Percentiles rank a stretch among this genome's conserved stretches.
These are phyloP conservation scores for Exophiala bonariae DNA, from an alignment of 2,329 filamentous ascomycete genomes.

Conservation along the genomic window DNA sequence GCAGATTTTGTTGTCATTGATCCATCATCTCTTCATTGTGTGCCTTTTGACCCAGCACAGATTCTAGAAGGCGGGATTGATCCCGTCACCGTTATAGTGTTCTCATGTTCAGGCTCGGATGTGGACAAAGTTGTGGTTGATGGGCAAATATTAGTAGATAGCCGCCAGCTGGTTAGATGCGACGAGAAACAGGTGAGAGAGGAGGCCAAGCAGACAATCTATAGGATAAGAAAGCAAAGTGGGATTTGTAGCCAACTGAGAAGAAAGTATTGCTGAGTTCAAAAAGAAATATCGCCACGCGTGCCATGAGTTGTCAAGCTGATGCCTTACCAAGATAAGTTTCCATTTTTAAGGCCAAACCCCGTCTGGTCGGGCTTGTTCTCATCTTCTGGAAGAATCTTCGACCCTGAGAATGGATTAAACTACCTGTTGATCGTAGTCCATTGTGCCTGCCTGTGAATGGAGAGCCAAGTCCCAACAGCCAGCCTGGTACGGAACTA, in stretches of 20 bases:
- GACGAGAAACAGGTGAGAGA: slow-evolving; percentile 42
- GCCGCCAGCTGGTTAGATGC: slow-evolving; percentile 39
- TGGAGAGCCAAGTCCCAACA: not conserved
- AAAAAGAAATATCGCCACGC: too few relatives aligned
- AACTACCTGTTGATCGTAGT: too few relatives aligned
- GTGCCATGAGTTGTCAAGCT: too few relatives aligned
- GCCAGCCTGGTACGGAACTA: too few relatives aligned
- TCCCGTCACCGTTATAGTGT: slow-evolving; percentile 44
- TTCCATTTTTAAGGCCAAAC: too few relatives aligned
- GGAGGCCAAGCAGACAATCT: slow-evolving; percentile 35
- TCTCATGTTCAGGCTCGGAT: slow-evolving; percentile 45
- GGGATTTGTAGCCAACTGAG: not conserved
- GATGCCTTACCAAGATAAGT: too few relatives aligned
- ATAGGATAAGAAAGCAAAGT: slow-evolving; percentile 5
- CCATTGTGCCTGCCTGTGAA: not conserved
- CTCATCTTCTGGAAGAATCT: too few relatives aligned
- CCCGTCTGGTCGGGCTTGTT: too few relatives aligned
- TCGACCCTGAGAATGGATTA: too few relatives aligned
- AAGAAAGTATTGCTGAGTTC: slow-evolving; percentile 6
- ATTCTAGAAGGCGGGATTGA: slow-evolving; percentile 35
- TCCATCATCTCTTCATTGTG: slow-evolving; percentile 34
- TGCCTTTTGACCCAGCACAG: slow-evolving; percentile 40
- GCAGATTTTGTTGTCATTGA: slow-evolving; percentile 40
- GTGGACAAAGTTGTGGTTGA: slow-evolving; percentile 47
- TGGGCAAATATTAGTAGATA: slow-evolving; percentile 40